A percentile compares a stretch with the other conserved stretches of the same genome.
Conservation (phyloP, 192 early-diverging fungal species). For the Linnemannia zychae region DNA sequence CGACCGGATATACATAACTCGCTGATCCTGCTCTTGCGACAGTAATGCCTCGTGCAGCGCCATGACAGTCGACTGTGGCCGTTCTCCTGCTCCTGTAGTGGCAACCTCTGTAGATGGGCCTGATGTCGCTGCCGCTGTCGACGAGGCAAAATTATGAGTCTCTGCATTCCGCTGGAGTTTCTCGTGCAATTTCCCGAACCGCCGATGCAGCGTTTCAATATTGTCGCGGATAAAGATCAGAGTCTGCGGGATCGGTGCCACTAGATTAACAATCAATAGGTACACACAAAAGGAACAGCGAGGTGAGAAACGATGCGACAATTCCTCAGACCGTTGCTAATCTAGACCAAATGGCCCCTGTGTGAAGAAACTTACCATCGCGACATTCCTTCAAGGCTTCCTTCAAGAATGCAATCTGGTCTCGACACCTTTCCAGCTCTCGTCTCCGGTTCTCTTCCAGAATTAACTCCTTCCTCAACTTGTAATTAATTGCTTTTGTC, state of each 20-base stretch:
- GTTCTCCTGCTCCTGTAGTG: background rate
- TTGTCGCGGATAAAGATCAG: conserved; percentile 54
- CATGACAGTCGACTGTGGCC: conserved; percentile 4
- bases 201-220: conserved; percentile 46
- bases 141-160: background rate
- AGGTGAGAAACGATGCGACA: background rate
- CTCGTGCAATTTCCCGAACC: conserved; percentile 32
- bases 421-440: conserved; percentile 38
- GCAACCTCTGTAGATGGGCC: background rate
- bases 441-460: conserved; percentile 33
- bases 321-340: background rate
- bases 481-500: conserved; percentile 58
- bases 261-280: conserved; percentile 14
- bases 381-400: conserved; percentile 29
- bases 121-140: background rate
- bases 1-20: conserved; percentile 36
- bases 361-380: conserved; percentile 25
- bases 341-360: background rate
- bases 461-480: conserved; percentile 45
- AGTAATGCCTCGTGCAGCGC: conserved; percentile 33
- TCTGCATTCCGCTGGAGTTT: conserved; percentile 14
- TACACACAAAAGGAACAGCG: background rate
- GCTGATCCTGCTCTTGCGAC: conserved; percentile 22
- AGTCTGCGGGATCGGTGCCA: conserved; percentile 39
- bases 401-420: conserved; percentile 47